Conservation (phyloP, 352 stramenopile genomes). For the Phytophthora sansomeana region DNA sequence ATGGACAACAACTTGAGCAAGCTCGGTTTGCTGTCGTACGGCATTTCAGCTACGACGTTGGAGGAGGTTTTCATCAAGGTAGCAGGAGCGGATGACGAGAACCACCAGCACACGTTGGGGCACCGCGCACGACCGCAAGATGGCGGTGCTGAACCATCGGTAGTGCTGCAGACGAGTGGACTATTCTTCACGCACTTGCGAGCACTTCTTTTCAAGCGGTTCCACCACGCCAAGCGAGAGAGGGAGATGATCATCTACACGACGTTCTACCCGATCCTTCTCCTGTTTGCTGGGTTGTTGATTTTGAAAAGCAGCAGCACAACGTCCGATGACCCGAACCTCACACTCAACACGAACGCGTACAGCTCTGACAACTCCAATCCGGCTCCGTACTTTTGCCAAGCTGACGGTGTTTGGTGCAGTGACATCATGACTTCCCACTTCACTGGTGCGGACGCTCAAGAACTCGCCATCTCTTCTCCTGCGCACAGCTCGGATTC, state of each 20-base stretch:
- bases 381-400: slow-evolving; percentile 44
- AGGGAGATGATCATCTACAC: slow-evolving; percentile 56
- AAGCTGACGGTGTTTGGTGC: slow-evolving; percentile 39
- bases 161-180: slow-evolving; percentile 10
- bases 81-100: slow-evolving; percentile 45
- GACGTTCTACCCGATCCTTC: slow-evolving; percentile 50
- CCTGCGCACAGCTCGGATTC: slow-evolving; percentile 35
- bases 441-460: slow-evolving; percentile 35
- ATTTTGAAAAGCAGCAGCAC: slow-evolving; percentile 44
- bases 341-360: slow-evolving; percentile 32
- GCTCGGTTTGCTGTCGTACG: slow-evolving; percentile 55
- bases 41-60: slow-evolving; percentile 82
- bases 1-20: slow-evolving; percentile 50
- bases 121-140: slow-evolving; percentile 12
- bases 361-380: slow-evolving; percentile 31
- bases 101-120: slow-evolving; percentile 43
- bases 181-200: slow-evolving; percentile 41
- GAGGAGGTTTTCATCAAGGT: slow-evolving; percentile 85
- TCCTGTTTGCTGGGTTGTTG: slow-evolving; percentile 52
- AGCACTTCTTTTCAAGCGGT: slow-evolving; percentile 57
- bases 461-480: slow-evolving; percentile 19
- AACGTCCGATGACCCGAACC: slow-evolving; percentile 42
- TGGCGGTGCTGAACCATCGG: neutral
- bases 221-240: slow-evolving; percentile 53
- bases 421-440: slow-evolving; percentile 32